A percentile compares a stretch with the other conserved stretches of the same genome.
These are phyloP conservation scores for Phytopythium chamaehyphon DNA, from an alignment of 352 stramenopile species.

Conservation along the genomic window DNA sequence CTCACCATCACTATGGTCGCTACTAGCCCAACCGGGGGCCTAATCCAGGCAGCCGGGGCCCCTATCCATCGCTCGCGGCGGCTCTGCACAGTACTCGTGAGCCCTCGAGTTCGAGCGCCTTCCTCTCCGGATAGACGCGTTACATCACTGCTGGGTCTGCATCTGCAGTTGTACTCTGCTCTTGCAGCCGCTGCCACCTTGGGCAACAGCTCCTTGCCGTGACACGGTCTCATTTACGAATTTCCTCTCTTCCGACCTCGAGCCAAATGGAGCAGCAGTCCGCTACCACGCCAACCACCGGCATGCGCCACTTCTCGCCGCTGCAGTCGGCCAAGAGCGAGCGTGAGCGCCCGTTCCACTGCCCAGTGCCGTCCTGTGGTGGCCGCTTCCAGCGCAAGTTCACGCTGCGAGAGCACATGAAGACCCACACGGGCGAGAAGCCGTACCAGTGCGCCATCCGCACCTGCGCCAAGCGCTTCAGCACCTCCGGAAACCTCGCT, in stretches of 20 bases:
- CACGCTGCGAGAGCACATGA: slow-evolving; percentile 73
- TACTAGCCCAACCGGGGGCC: not conserved
- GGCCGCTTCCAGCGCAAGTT: slow-evolving; percentile 70
- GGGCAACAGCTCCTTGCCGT: not conserved
- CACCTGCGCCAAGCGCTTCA: slow-evolving; percentile 59
- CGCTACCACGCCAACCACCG: not conserved
- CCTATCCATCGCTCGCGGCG: too few species aligned
- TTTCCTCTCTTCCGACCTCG: slow-evolving; percentile 18
- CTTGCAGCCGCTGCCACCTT: not conserved
- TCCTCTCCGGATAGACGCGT: not conserved
- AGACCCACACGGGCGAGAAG: slow-evolving; percentile 80
- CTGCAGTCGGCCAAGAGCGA: slow-evolving; percentile 11
- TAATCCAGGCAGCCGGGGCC: not conserved
- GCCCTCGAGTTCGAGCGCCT: not conserved
- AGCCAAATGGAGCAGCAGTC: slow-evolving; percentile 17
- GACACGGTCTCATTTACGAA: slow-evolving; percentile 30
- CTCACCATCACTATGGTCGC: not conserved
- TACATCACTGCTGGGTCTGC: too few species aligned
- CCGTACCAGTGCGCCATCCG: slow-evolving; percentile 51
- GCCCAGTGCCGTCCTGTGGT: slow-evolving; percentile 29
- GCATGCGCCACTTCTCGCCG: slow-evolving; percentile 6
- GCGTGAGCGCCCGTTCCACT: slow-evolving; percentile 35
- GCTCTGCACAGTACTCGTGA: not conserved
- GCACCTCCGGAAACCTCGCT: slow-evolving; percentile 57
- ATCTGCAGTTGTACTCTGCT: not conserved